Conservation (phyloP, 2,329 filamentous ascomycete species). For the Beauveria brongniartii region DNA sequence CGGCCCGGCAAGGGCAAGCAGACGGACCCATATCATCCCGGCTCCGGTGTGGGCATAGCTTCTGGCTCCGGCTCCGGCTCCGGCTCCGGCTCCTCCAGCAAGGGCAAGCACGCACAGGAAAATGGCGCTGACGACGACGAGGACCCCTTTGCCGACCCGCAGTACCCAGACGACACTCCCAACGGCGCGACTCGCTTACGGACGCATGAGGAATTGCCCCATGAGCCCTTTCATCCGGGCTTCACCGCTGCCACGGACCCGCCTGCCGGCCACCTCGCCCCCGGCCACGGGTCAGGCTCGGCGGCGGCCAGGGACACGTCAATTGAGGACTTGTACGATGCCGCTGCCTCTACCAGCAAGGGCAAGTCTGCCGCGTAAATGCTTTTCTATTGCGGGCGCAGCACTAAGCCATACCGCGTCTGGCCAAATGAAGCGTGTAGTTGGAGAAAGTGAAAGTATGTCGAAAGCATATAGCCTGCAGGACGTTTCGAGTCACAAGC, state of each 20-base stretch:
- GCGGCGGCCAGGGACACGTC: not conserved
- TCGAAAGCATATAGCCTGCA: not conserved
- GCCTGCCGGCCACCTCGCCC: not conserved
- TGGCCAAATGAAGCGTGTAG: not conserved
- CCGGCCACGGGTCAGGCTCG: not conserved
- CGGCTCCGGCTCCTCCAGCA: conserved; percentile 12
- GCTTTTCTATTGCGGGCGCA: not conserved
- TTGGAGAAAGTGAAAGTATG: not conserved
- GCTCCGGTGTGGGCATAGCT: conserved; percentile 15
- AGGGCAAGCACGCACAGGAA: conserved; percentile 14
- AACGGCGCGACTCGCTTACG: not conserved
- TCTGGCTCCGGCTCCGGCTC: conserved; percentile 19
- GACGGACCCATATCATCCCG: conserved; percentile 11
- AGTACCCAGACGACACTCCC: conserved; percentile 12
- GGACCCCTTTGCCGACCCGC: conserved; percentile 26
- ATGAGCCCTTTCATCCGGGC: conserved; percentile 33
- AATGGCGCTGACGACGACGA: conserved; percentile 13
- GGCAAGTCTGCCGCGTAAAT: not conserved
- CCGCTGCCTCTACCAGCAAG: conserved; percentile 1
- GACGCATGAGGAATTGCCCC: conserved; percentile 19
- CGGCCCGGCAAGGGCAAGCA: conserved; percentile 29
- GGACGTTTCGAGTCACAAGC: not conserved
- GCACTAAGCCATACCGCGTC: not conserved
- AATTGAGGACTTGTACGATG: conserved; percentile 6
- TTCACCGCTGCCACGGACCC: conserved; percentile 17